phyloP scores from a whole-genome alignment of 257 asterid species.

The Scutellaria barbata region DNA sequence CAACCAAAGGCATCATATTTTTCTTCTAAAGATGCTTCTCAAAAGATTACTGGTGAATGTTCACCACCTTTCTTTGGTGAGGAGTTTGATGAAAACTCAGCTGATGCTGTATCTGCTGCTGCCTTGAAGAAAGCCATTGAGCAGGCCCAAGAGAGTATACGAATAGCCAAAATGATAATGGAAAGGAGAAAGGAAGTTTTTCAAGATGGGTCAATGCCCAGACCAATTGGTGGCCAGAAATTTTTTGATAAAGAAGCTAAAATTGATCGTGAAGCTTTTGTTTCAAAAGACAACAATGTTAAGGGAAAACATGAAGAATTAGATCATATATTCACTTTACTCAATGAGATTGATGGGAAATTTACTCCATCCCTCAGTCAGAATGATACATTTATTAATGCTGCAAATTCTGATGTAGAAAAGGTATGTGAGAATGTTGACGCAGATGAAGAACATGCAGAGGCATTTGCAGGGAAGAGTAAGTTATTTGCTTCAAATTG shows the following conservation, averaged over 20 bases:
- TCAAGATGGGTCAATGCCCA: constrained; percentile 45
- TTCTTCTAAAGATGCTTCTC: constrained; percentile 48
- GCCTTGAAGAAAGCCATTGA: constrained; percentile 82
- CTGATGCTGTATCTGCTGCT: constrained; percentile 80
- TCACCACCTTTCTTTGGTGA: constrained; percentile 61
- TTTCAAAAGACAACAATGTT: constrained; percentile 36
- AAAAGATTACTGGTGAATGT: constrained; percentile 42
- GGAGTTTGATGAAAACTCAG: constrained; percentile 80
- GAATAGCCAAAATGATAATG: constrained; percentile 81
- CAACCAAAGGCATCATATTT: constrained; percentile 41
- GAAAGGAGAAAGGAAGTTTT: constrained; percentile 61
- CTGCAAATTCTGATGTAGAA: constrained; percentile 40
- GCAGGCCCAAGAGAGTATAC: constrained; percentile 91
- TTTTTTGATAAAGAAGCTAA: constrained; percentile 42
- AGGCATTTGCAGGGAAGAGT: constrained; percentile 30
- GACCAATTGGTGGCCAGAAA: constrained; percentile 43
- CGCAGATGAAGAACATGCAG: constrained; percentile 49
- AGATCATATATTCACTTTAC: constrained; percentile 35
- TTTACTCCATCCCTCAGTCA: constrained; percentile 38
- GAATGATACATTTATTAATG: constrained; percentile 32
- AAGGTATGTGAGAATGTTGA: constrained; percentile 43
- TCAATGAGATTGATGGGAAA: constrained; percentile 42
- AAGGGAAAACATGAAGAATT: constrained; percentile 39
- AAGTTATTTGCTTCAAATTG: constrained; percentile 14
- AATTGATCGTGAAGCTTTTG: constrained; percentile 43